These are phyloP conservation scores for Alternaria ethzedia DNA, from an alignment of 2,329 filamentous ascomycete genomes.

Conservation along the genomic window DNA sequence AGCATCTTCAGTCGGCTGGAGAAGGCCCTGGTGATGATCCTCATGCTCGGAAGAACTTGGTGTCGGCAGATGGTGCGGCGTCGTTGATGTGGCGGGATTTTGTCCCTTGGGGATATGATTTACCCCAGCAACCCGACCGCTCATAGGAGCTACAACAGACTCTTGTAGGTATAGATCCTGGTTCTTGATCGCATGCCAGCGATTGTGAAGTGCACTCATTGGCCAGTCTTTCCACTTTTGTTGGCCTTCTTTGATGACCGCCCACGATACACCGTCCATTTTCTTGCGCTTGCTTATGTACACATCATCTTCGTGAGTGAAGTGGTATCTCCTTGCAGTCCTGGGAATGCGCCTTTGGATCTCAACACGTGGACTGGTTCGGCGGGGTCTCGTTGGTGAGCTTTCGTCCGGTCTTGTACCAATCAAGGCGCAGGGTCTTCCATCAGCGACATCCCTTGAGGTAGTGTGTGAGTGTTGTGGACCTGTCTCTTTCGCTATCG, in stretches of 20 bases:
- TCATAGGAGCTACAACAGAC: background rate
- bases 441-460: background rate
- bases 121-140: background rate
- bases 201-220: slow-evolving; percentile 13
- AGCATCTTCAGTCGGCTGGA: background rate
- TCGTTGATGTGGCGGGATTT: background rate
- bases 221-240: slow-evolving; percentile 31
- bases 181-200: slow-evolving; percentile 23
- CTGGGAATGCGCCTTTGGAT: slow-evolving; percentile 9
- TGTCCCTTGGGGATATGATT: background rate
- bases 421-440: background rate
- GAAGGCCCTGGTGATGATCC: background rate
- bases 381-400: slow-evolving; percentile 1
- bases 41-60: slow-evolving; percentile 34
- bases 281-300: slow-evolving; percentile 44
- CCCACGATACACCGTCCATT: slow-evolving; percentile 34
- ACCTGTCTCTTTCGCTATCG: background rate
- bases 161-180: slow-evolving; percentile 14
- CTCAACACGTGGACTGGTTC: slow-evolving; percentile 21
- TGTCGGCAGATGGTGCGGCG: slow-evolving; percentile 35
- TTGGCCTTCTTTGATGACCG: slow-evolving; percentile 25
- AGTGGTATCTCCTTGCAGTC: slow-evolving; percentile 19
- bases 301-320: slow-evolving; percentile 43
- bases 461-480: background rate
- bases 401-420: background rate